Evolutionary conservation across 139 green algal genomes (phyloP).

Genomic region (Axilococcus clingmanii): DNA sequence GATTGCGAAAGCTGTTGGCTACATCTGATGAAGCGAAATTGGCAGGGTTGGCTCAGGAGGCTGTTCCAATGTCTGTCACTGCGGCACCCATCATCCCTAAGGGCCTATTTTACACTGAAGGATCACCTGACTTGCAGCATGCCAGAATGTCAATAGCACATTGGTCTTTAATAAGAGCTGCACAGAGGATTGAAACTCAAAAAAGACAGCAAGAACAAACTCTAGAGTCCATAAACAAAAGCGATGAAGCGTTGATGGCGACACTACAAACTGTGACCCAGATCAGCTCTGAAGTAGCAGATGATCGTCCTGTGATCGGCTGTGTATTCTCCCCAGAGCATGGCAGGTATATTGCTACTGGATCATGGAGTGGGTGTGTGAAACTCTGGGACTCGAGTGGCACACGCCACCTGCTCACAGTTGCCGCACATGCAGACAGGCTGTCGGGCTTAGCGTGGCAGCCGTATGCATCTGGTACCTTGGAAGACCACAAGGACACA

Average conservation of each 20-base stretch:
- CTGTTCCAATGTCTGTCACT: not conserved
- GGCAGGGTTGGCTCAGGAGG: not conserved
- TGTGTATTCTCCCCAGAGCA: conserved; percentile 69
- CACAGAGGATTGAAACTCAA: conserved; percentile 38
- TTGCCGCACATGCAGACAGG: conserved; percentile 59
- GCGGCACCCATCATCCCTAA: not conserved
- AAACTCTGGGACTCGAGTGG: conserved; percentile 58
- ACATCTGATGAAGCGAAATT: conserved; percentile 27
- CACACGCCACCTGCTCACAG: too few species aligned
- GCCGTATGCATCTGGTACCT: conserved; percentile 30
- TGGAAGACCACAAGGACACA: too few species aligned
- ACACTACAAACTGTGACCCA: conserved; percentile 14
- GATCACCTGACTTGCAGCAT: conserved; percentile 38
- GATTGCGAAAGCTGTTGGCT: conserved; percentile 72
- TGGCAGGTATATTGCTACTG: conserved; percentile 50
- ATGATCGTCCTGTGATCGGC: conserved; percentile 70
- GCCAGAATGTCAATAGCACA: conserved; percentile 52
- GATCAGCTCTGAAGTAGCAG: conserved; percentile 64
- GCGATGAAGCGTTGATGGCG: not conserved
- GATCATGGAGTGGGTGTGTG: conserved; percentile 62
- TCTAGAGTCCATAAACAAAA: conserved; percentile 23
- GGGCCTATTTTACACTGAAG: conserved; percentile 95
- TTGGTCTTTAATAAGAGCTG: conserved; percentile 66
- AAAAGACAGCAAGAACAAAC: conserved; percentile 39
- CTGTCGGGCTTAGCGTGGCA: conserved; percentile 82